These are phyloP conservation scores for Podospora comata DNA, from an alignment of 495 filamentous ascomycete genomes.

Conservation along the genomic window DNA sequence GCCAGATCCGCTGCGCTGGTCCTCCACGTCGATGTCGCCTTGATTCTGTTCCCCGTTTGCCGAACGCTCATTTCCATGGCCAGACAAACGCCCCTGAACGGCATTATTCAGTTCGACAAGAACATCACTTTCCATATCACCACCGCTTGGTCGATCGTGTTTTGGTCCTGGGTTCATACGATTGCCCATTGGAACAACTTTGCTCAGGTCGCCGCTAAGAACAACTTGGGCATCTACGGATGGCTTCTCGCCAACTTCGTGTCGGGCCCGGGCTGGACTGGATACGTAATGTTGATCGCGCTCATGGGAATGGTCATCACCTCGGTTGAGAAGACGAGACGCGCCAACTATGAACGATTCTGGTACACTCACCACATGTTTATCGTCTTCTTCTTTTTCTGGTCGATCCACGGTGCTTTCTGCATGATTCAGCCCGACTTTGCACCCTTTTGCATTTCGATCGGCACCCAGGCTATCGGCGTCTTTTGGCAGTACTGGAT, in stretches of 20 bases:
- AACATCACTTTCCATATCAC: conserved; percentile 81
- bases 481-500: conserved; percentile 82
- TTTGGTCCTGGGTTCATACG: conserved; percentile 78
- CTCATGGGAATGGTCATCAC: conserved; percentile 67
- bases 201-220: conserved; percentile 66
- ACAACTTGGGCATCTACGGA: conserved; percentile 68
- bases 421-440: conserved; percentile 79
- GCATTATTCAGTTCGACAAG: conserved; percentile 77
- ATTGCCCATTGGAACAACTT: conserved; percentile 81
- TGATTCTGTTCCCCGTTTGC: conserved; percentile 77
- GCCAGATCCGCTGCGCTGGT: conserved; percentile 66
- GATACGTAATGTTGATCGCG: conserved; percentile 70
- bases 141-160: conserved; percentile 75
- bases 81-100: conserved; percentile 70
- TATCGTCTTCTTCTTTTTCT: conserved; percentile 77
- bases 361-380: conserved; percentile 80
- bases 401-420: conserved; percentile 75
- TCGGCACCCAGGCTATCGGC: conserved; percentile 59
- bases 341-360: conserved; percentile 73
- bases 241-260: conserved; percentile 66
- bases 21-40: conserved; percentile 70
- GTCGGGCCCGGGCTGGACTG: conserved; percentile 74
- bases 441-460: conserved; percentile 61
- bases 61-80: conserved; percentile 72
- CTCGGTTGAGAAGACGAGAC: conserved; percentile 63